Conservation (phyloP, 2,329 filamentous ascomycete genomes). For the Cladosporium phlei region DNA sequence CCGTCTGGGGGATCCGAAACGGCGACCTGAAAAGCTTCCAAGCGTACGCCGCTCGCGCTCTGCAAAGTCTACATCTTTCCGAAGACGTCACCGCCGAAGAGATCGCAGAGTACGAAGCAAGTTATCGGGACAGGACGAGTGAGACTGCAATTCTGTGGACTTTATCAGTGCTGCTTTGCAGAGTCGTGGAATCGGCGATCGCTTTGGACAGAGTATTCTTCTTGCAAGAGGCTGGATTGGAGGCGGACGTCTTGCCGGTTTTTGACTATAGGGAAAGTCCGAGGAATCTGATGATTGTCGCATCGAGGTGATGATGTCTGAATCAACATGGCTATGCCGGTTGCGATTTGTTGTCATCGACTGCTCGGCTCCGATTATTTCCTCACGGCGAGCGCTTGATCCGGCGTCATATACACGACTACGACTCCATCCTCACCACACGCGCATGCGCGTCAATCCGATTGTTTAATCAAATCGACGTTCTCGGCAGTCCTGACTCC, state of each 20-base stretch:
- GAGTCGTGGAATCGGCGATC: conserved; percentile 15
- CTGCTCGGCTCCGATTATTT: too few relatives aligned
- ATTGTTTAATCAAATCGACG: too few relatives aligned
- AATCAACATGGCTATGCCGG: too few relatives aligned
- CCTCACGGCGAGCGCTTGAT: too few relatives aligned
- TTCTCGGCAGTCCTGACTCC: too few relatives aligned
- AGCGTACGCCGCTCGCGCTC: conserved; percentile 10
- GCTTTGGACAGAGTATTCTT: conserved; percentile 15
- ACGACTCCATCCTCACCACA: too few relatives aligned
- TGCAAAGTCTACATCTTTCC: conserved; percentile 6
- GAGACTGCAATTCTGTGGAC: conserved; percentile 17
- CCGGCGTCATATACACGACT: too few relatives aligned
- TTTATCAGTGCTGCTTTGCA: conserved; percentile 16
- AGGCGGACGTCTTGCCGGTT: conserved; percentile 5
- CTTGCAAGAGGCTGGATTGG: conserved; percentile 7
- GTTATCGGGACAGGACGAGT: not conserved
- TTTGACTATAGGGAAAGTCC: conserved; percentile 16
- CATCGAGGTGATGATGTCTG: not conserved
- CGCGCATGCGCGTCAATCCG: too few relatives aligned
- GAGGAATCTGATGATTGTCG: conserved; percentile 17
- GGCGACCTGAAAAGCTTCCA: conserved; percentile 12
- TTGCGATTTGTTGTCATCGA: too few relatives aligned
- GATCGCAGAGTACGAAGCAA: conserved; percentile 13
- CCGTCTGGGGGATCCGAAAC: conserved; percentile 17
- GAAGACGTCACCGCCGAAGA: conserved; percentile 12